Base-by-base conservation (phyloP, 495 filamentous ascomycete species). In the Penicillium alfredii region DNA sequence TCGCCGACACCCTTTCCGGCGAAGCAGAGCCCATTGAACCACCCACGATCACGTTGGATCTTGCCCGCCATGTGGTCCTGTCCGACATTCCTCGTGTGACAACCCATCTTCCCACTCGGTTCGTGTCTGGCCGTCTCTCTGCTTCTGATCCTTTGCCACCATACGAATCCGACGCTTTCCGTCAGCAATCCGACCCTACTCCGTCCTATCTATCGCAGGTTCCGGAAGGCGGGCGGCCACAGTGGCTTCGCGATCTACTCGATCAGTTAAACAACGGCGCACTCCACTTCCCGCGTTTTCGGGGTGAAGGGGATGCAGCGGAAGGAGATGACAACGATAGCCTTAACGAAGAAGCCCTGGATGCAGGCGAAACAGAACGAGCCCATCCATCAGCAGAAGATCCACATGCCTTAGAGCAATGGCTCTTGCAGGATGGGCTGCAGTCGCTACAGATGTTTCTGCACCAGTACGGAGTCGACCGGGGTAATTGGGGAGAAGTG, bases 41-140 rank as follows among this genome's bases (percentile, higher is more conserved):
- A 8, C 56, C 60, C 3, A 58, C 69, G 17, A 79, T 85, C 27
- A 74, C 77, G 1, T 52, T 77, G 3, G 71, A 80, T 33, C 74
- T 88, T 36, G 87, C 86, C 2, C 74, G 92, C 17, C 85, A 90
- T 55, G 73, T 90, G 13, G 74, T 89, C 30, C 66, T 95, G 4
- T 79, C 85, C 2, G 84, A 89, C 45, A 76, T 73, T 0, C 83
- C 80, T 0, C 53, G 47, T 17, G 67, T 69, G 4, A 71, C 60
- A 8, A 64, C 63, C 10, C 59, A 68, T 44, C 55, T 71, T 12
- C 67, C 67, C 4, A 47, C 40, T 20, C 60, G 55, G 11, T 71
- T 66, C 42, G 58, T 66, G 8, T 56, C 60, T 8, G 61, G 58
- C 15, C 63, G 60, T 13, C 55, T 71, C 8, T 71, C 67, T 2